Conservation (phyloP, 345 rosid species). For the Erodium maritimum region DNA sequence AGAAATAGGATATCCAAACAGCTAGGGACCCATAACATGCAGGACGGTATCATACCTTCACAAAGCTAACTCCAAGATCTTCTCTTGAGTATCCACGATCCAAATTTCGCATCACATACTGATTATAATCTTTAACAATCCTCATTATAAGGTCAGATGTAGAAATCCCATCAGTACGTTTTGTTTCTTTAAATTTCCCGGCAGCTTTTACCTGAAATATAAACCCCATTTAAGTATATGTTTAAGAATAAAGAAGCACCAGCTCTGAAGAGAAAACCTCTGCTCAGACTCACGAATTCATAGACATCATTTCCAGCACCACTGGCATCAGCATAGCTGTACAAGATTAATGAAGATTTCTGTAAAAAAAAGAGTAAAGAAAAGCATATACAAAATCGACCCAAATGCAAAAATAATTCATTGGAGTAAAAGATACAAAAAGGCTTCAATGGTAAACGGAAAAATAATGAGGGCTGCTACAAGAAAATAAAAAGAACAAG, state of each 20-base stretch:
- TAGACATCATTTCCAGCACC: conserved; percentile 89
- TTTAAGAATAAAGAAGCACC: neutral
- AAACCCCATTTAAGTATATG: conserved; percentile 10
- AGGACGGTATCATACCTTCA: conserved; percentile 39
- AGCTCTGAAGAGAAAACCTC: conserved; percentile 7
- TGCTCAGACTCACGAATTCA: conserved; percentile 62
- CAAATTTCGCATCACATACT: conserved; percentile 87
- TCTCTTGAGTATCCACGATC: conserved; percentile 89
- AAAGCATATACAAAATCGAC: no score
- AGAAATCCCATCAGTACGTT: conserved; percentile 88
- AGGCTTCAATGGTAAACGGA: neutral
- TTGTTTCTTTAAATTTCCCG: conserved; percentile 84
- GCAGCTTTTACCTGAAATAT: conserved; percentile 57
- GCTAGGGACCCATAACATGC: neutral
- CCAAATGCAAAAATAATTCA: neutral
- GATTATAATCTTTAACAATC: conserved; percentile 85
- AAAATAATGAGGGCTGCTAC: neutral
- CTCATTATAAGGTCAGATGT: conserved; percentile 92
- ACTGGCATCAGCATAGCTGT: conserved; percentile 80
- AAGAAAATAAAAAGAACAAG: neutral
- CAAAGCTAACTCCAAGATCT: conserved; percentile 89
- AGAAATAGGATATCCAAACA: neutral
- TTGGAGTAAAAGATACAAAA: neutral
- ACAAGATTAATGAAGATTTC: conserved; percentile 3
- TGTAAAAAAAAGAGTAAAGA: neutral